Evolutionary conservation across 2,329 filamentous ascomycete genomes (phyloP).

Genomic region (Talaromyces sp.): DNA sequence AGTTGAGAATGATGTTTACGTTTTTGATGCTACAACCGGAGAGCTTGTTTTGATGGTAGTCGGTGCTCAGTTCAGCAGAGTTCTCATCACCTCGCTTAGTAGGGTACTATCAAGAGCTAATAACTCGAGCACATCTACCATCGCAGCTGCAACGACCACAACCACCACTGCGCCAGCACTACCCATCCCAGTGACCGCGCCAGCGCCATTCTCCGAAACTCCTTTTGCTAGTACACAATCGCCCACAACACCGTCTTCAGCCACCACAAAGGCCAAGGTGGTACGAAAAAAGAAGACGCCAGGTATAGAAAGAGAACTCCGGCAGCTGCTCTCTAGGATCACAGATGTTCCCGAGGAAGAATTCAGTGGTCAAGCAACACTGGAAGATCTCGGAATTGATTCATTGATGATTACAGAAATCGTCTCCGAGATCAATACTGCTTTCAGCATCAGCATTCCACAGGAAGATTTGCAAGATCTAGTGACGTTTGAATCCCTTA

Average conservation of each 20-base stretch:
- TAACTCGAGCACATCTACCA: too few species aligned
- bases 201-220: background rate
- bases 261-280: background rate
- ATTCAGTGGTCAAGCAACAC: background rate
- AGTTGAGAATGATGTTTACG: slow-evolving; percentile 24
- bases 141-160: slow-evolving; percentile 17
- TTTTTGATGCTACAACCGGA: slow-evolving; percentile 23
- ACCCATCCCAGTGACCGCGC: background rate
- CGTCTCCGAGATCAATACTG: background rate
- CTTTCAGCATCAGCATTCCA: background rate
- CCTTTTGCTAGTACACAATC: too few species aligned
- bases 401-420: slow-evolving; percentile 25
- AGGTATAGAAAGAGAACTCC: background rate
- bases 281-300: background rate
- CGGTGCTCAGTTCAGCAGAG: slow-evolving; percentile 14
- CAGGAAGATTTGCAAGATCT: background rate
- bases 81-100: background rate
- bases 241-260: background rate
- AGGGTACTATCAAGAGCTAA: background rate
- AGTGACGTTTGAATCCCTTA: background rate
- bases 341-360: background rate
- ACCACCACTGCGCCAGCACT: slow-evolving; percentile 4
- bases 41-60: slow-evolving; percentile 23
- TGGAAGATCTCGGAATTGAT: slow-evolving; percentile 32
- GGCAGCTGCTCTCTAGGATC: background rate